phyloP scores from a whole-genome alignment of 73 alveolate species.

The Strombidium stylifer region DNA sequence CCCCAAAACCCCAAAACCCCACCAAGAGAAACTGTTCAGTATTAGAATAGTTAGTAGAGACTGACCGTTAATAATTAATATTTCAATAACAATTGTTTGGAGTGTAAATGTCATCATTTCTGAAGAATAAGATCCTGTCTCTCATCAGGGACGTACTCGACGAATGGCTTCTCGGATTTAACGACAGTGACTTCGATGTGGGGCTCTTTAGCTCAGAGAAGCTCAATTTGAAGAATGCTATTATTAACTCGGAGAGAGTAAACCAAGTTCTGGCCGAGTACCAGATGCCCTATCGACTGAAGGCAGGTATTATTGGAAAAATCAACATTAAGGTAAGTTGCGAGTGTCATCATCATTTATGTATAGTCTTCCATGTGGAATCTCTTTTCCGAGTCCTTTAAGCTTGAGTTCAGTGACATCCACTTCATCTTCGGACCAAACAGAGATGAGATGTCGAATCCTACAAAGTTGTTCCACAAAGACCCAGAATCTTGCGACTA shows the following conservation, averaged over 20 bases:
- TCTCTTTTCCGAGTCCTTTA: constrained; percentile 29
- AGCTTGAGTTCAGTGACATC: constrained; percentile 38
- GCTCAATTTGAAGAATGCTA: constrained; percentile 41
- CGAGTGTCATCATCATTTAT: not conserved
- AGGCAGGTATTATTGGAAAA: constrained; percentile 60
- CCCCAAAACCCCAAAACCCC: not conserved
- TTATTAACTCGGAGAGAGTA: constrained; percentile 48
- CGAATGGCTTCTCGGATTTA: constrained; percentile 57
- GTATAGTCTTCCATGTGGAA: constrained; percentile 10
- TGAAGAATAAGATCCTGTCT: constrained; percentile 42
- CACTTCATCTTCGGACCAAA: constrained; percentile 57
- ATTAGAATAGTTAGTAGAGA: not conserved
- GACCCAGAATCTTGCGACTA: constrained; percentile 13
- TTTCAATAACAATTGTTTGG: not conserved
- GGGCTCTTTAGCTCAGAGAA: constrained; percentile 52
- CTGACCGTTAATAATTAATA: not conserved
- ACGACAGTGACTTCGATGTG: constrained; percentile 29
- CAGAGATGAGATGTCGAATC: constrained; percentile 35
- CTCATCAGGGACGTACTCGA: constrained; percentile 35
- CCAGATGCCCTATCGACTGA: constrained; percentile 32
- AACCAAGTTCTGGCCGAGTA: constrained; percentile 37
- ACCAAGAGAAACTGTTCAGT: too few relatives aligned
- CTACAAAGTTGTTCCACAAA: constrained; percentile 5
- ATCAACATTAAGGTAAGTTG: constrained; percentile 36
- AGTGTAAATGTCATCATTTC: not conserved